Conservation (phyloP, 1,139 yeast genomes). For the Magnusiomyces clavatus region DNA sequence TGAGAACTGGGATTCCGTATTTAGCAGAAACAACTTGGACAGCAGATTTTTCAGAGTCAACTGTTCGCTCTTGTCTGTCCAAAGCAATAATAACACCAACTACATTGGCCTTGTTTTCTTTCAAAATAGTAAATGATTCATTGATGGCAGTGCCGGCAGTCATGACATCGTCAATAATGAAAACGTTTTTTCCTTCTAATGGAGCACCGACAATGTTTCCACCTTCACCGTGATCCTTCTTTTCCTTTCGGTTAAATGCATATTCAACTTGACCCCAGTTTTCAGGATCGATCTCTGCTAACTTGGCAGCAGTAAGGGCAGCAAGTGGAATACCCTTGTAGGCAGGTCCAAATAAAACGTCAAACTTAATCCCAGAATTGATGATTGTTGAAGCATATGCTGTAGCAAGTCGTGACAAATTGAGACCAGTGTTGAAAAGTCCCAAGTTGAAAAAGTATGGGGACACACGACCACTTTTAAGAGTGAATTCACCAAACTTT, state of each 20-base stretch:
- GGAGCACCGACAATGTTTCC: slow-evolving; percentile 86
- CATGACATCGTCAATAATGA: slow-evolving; percentile 94
- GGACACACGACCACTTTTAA: slow-evolving; percentile 88
- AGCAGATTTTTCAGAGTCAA: slow-evolving; percentile 62
- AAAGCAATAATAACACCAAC: slow-evolving; percentile 85
- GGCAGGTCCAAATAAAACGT: slow-evolving; percentile 93
- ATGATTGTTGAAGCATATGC: slow-evolving; percentile 88
- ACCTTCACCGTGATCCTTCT: slow-evolving; percentile 98
- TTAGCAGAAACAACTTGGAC: slow-evolving; percentile 69
- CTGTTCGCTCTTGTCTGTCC: slow-evolving; percentile 88
- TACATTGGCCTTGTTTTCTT: slow-evolving; percentile 59
- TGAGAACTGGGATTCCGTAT: slow-evolving; percentile 73
- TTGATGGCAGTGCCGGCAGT: slow-evolving; percentile 98
- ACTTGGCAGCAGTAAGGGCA: slow-evolving; percentile 83
- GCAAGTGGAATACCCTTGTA: slow-evolving; percentile 96
- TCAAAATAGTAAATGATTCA: slow-evolving; percentile 82
- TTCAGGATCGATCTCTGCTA: slow-evolving; percentile 66
- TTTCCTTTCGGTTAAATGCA: slow-evolving; percentile 51
- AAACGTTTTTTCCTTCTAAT: slow-evolving; percentile 59
- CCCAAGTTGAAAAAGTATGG: slow-evolving; percentile 97
- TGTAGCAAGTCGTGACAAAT: slow-evolving; percentile 69
- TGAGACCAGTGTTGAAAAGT: slow-evolving; percentile 70
- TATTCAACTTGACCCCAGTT: slow-evolving; percentile 28
- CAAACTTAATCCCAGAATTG: slow-evolving; percentile 73
- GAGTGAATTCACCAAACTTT: slow-evolving; percentile 78